phyloP scores from a whole-genome alignment of 2,329 filamentous ascomycete species.

The Colletotrichum salicis region DNA sequence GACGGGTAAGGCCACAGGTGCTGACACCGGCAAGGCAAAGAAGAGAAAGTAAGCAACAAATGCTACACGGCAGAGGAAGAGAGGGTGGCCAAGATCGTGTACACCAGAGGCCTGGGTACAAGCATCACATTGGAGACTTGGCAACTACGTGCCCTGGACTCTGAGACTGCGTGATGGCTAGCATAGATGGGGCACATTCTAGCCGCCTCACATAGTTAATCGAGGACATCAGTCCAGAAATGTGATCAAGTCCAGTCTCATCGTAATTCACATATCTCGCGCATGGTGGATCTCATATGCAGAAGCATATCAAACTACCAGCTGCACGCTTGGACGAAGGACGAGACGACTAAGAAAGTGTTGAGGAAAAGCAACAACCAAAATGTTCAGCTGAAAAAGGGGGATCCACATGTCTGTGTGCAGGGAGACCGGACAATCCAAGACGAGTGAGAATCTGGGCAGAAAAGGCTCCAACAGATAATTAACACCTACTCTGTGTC shows the following conservation, averaged over 20 bases:
- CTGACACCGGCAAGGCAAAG: constrained; percentile 57
- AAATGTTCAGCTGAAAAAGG: neutral
- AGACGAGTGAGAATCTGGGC: neutral
- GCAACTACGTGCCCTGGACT: neutral
- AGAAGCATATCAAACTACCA: constrained; percentile 9
- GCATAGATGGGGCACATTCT: neutral
- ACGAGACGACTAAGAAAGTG: constrained; percentile 16
- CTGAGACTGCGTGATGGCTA: neutral
- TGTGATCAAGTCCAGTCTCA: neutral
- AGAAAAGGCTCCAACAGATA: neutral
- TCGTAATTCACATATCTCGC: constrained; percentile 2
- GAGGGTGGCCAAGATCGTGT: constrained; percentile 13
- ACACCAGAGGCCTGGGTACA: neutral
- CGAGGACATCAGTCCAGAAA: neutral
- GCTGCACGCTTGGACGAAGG: constrained; percentile 25
- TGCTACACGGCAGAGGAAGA: neutral
- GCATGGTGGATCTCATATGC: constrained; percentile 13
- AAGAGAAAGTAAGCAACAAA: constrained; percentile 51
- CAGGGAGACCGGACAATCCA: neutral
- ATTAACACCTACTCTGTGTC: no score
- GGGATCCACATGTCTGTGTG: neutral
- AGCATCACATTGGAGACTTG: neutral
- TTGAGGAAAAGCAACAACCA: constrained; percentile 23
- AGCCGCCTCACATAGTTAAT: constrained; percentile 4
- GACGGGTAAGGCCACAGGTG: constrained; percentile 58